Base-by-base conservation (phyloP, 2,329 filamentous ascomycete species). In the Trichoderma sp. region DNA sequence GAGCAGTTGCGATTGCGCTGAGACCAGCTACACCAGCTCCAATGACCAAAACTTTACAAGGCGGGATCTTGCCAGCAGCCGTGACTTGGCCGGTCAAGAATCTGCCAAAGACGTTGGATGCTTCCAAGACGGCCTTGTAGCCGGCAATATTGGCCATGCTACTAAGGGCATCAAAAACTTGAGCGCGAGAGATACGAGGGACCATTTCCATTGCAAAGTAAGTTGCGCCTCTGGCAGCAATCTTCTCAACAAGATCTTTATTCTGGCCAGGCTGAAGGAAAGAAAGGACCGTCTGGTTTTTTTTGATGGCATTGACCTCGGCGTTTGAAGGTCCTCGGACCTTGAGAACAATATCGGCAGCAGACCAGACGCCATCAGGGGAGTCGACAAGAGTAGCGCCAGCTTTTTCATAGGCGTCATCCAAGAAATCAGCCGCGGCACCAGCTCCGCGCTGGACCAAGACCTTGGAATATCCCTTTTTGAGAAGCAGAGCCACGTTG, bases 131-230 rank as follows among this genome's bases (percentile, higher is more conserved):
- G 52, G 93, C 94, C 80, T 96, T 97, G 82, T 97, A 97, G 0
- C 94, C 94, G 27, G 93, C 92, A 81, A 97, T 97, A 75, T 97
- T 97, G 70, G 94, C 93, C 94, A 97, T 97, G 11, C 92, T 96
- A 78, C 92, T 94, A 68, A 97, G 84, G 0, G 93, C 93, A 80
- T 97, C 93, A 75, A 96, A 97, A 0, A 92, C 89, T 77, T 97
- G 94, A 1, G 94, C 93, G 58, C 94, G 88, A 1, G 93, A 96
- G 74, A 97, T 97, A 52, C 94, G 89, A 19, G 94, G 94, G 64
- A 97, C 91, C 89, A 94, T 91, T 77, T 97, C 94, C 93, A 97
- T 97, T 27, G 94, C 93, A 77, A 97, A 96, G 19, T 88, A 83
- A 0, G 92, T 96, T 2, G 90, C 89, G 33, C 91, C 90, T 60